A percentile compares a stretch with the other conserved stretches of the same genome.
Evolutionary conservation across 1,139 yeast species (phyloP).

Genomic region (Suhomyces chickasaworum): DNA sequence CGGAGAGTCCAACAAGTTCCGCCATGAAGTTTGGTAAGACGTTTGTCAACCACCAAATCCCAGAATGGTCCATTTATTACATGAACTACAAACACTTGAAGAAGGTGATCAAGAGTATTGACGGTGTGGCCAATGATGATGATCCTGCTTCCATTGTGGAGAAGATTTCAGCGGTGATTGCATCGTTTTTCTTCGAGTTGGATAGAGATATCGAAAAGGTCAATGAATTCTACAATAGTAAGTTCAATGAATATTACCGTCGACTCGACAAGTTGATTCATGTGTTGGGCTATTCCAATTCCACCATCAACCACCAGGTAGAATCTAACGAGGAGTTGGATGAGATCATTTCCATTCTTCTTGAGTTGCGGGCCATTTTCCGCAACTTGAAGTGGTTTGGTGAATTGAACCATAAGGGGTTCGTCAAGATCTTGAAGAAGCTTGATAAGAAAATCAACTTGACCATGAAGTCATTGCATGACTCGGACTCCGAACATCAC

Average conservation of each 20-base stretch:
- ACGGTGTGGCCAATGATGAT: constrained; percentile 37
- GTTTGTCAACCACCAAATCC: constrained; percentile 79
- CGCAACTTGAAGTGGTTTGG: constrained; percentile 92
- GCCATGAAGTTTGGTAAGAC: constrained; percentile 86
- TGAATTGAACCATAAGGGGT: constrained; percentile 88
- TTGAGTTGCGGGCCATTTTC: constrained; percentile 76
- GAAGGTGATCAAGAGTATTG: constrained; percentile 65
- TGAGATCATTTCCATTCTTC: constrained; percentile 72
- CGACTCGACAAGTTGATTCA: constrained; percentile 55
- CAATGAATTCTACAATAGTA: constrained; percentile 73
- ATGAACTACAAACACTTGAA: constrained; percentile 86
- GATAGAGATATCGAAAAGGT: constrained; percentile 85
- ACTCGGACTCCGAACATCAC: constrained; percentile 16
- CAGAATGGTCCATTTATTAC: constrained; percentile 85
- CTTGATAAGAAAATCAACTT: constrained; percentile 72
- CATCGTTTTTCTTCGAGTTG: constrained; percentile 74
- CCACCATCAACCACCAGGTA: constrained; percentile 32
- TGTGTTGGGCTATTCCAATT: constrained; percentile 32
- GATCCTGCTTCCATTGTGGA: constrained; percentile 21
- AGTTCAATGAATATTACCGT: constrained; percentile 71
- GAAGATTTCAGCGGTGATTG: constrained; percentile 39
- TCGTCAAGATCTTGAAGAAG: constrained; percentile 84
- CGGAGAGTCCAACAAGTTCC: neutral
- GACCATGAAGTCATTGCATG: constrained; percentile 21
- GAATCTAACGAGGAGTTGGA: constrained; percentile 66